Evolutionary conservation across 1,284 basidiomycete species (phyloP).

Genomic region (Ganoderma leucocontextum): DNA sequence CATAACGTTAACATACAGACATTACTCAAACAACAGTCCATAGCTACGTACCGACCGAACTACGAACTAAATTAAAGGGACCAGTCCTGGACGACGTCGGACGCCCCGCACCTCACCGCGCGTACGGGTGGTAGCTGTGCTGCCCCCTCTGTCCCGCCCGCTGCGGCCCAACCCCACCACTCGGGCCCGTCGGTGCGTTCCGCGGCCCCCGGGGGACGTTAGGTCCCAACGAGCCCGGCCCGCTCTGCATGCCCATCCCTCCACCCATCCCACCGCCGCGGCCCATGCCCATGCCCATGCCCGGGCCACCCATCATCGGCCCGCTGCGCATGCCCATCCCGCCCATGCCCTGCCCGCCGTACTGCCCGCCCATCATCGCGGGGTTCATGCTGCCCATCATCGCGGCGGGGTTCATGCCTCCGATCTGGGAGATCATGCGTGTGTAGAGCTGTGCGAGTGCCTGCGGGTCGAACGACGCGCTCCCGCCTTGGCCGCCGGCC

Average conservation of each 20-base stretch:
- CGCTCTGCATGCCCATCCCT: constrained; percentile 40
- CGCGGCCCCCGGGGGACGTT: constrained; percentile 76
- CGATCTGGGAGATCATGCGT: constrained; percentile 83
- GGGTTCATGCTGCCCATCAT: constrained; percentile 58
- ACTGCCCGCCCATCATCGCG: constrained; percentile 34
- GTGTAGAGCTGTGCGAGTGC: constrained; percentile 83
- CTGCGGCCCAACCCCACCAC: constrained; percentile 75
- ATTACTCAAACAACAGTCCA: constrained; percentile 28
- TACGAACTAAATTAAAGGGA: constrained; percentile 2
- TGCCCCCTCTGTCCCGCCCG: constrained; percentile 73
- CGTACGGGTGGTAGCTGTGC: constrained; percentile 84
- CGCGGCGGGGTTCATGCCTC: constrained; percentile 52
- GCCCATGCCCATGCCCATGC: constrained; percentile 48
- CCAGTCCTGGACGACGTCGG: background rate
- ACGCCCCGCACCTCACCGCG: constrained; percentile 52
- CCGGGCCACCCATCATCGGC: constrained; percentile 42
- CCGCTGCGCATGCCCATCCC: constrained; percentile 40
- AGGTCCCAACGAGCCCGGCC: constrained; percentile 50
- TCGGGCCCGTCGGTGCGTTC: constrained; percentile 60
- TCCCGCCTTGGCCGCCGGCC: constrained; percentile 39
- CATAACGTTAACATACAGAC: constrained; percentile 16
- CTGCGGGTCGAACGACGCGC: constrained; percentile 81
- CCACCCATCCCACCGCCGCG: constrained; percentile 54
- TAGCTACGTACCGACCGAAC: constrained; percentile 23
- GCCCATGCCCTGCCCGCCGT: constrained; percentile 42